Evolutionary conservation across 208 protist species (phyloP).

Genomic region (Trypanosomatidae sp.): DNA sequence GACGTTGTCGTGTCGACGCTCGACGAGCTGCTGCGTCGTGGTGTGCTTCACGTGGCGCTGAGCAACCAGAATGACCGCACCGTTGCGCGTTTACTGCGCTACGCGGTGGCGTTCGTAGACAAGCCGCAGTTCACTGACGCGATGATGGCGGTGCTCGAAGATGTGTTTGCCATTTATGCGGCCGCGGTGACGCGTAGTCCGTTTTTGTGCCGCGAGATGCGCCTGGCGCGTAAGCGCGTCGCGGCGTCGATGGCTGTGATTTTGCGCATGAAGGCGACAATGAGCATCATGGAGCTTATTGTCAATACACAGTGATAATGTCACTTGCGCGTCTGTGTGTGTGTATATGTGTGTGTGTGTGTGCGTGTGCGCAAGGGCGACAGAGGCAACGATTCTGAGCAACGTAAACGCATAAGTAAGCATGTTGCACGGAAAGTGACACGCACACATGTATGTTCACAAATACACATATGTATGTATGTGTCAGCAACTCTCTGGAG

Average conservation of each 20-base stretch:
- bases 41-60: slow-evolving; percentile 62
- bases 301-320: slow-evolving; percentile 13
- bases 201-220: slow-evolving; percentile 71
- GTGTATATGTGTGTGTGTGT: too few species aligned
- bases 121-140: slow-evolving; percentile 62
- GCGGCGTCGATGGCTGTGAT: slow-evolving; percentile 35
- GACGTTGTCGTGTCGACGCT: slow-evolving; percentile 74
- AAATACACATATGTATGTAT: too few species aligned
- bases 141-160: slow-evolving; percentile 63
- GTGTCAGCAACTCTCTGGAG: too few species aligned
- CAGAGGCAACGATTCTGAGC: too few species aligned
- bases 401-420: too few species aligned
- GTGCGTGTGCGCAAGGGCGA: too few species aligned
- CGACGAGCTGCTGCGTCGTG: slow-evolving; percentile 73
- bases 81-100: slow-evolving; percentile 61
- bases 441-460: too few species aligned
- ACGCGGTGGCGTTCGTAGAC: slow-evolving; percentile 52
- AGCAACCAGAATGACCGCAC: slow-evolving; percentile 78
- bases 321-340: too few species aligned
- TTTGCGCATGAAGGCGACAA: slow-evolving; percentile 40
- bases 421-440: too few species aligned
- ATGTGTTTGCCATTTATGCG: slow-evolving; percentile 74
- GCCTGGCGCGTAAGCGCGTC: slow-evolving; percentile 50
- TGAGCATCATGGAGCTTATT: slow-evolving; percentile 77
- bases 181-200: slow-evolving; percentile 27